Conservation (phyloP, 345 rosid species). For the Gossypium rotundifolium region DNA sequence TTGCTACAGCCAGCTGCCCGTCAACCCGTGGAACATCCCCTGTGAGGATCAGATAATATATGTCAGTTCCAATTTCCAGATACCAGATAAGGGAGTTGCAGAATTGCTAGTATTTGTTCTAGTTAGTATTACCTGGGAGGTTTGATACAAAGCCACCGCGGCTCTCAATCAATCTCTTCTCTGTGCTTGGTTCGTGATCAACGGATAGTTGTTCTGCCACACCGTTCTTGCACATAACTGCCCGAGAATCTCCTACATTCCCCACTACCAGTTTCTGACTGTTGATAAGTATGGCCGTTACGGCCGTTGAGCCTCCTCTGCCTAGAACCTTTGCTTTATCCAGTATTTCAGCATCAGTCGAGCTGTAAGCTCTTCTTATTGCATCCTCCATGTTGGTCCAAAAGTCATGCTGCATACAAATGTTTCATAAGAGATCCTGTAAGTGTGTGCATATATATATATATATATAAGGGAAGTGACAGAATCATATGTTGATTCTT, state of each 20-base stretch:
- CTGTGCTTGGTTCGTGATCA: slow-evolving; percentile 88
- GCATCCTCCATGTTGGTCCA: slow-evolving; percentile 64
- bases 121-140: slow-evolving; percentile 49
- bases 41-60: slow-evolving; percentile 21
- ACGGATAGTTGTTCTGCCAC: slow-evolving; percentile 60
- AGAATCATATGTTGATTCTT: slow-evolving; percentile 6
- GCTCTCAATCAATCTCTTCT: slow-evolving; percentile 48
- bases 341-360: slow-evolving; percentile 62
- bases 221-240: slow-evolving; percentile 63
- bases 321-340: slow-evolving; percentile 51
- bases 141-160: slow-evolving; percentile 89
- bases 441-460: too few relatives aligned
- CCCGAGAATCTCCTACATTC: slow-evolving; percentile 92
- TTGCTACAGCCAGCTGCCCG: slow-evolving; percentile 87
- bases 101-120: not conserved
- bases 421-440: not conserved
- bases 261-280: slow-evolving; percentile 69
- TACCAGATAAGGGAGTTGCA: not conserved
- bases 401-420: slow-evolving; percentile 53
- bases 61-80: not conserved
- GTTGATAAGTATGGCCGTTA: slow-evolving; percentile 73
- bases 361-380: slow-evolving; percentile 59
- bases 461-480: not conserved
- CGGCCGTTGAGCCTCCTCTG: slow-evolving; percentile 90
- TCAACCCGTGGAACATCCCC: slow-evolving; percentile 91